phyloP scores from a whole-genome alignment of 495 filamentous ascomycete genomes.

The Lophium mytilinum region DNA sequence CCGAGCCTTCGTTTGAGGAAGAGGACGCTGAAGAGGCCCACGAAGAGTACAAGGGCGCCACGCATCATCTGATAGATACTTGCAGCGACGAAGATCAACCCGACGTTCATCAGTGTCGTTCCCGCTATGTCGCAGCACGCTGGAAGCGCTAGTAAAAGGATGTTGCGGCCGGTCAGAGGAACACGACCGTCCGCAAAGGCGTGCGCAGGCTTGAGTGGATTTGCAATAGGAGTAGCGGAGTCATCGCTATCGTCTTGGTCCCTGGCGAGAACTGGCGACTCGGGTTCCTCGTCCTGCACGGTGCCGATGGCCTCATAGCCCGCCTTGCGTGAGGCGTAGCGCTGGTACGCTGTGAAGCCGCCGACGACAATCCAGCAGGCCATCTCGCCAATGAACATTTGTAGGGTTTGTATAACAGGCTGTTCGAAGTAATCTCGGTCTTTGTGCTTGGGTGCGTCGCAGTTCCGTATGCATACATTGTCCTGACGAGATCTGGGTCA shows the following conservation, averaged over 20 bases:
- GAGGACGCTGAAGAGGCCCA: constrained; percentile 87
- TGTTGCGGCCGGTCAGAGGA: constrained; percentile 60
- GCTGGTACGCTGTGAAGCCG: constrained; percentile 52
- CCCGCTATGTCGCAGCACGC: constrained; percentile 90
- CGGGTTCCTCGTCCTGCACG: constrained; percentile 4
- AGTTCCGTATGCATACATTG: constrained; percentile 91
- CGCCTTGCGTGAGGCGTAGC: constrained; percentile 45
- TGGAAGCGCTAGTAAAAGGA: constrained; percentile 74
- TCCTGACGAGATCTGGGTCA: constrained; percentile 47
- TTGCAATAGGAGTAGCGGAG: constrained; percentile 36
- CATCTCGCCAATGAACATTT: constrained; percentile 92
- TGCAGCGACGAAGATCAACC: constrained; percentile 84
- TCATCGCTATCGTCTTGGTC: constrained; percentile 10
- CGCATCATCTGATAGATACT: constrained; percentile 98
- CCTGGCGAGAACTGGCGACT: neutral
- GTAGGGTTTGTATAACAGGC: constrained; percentile 88
- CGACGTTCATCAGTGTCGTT: constrained; percentile 95
- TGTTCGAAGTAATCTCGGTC: constrained; percentile 73
- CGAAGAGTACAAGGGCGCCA: constrained; percentile 87
- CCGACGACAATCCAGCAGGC: constrained; percentile 85
- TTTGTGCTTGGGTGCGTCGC: constrained; percentile 63
- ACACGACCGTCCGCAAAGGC: constrained; percentile 36
- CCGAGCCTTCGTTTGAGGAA: constrained; percentile 73
- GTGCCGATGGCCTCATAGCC: constrained; percentile 56
- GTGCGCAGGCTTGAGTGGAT: constrained; percentile 38